These are phyloP conservation scores for Alternaria dauci DNA, from an alignment of 2,329 filamentous ascomycete genomes.

Conservation along the genomic window DNA sequence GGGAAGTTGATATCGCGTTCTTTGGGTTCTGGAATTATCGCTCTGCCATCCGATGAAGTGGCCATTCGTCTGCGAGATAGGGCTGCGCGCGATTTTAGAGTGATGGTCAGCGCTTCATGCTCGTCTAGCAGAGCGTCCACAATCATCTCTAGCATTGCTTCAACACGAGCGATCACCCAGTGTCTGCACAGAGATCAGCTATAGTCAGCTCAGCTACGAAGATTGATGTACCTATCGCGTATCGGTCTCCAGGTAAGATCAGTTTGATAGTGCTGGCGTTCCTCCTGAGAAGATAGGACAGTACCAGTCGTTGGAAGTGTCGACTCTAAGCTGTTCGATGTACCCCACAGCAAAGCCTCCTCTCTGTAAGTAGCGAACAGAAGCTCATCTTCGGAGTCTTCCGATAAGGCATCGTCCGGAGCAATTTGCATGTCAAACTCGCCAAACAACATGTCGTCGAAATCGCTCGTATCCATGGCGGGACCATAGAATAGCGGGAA, in stretches of 20 bases:
- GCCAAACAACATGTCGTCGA: conserved; percentile 46
- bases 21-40: conserved; percentile 24
- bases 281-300: neutral
- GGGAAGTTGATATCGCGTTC: conserved; percentile 58
- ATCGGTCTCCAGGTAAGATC: neutral
- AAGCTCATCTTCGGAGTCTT: conserved; percentile 34
- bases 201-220: neutral
- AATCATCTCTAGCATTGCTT: conserved; percentile 63
- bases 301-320: neutral
- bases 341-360: conserved; percentile 16
- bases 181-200: conserved; percentile 27
- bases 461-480: conserved; percentile 32
- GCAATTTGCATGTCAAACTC: conserved; percentile 25
- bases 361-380: conserved; percentile 24
- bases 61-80: conserved; percentile 30
- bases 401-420: conserved; percentile 19
- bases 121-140: conserved; percentile 62
- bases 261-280: neutral
- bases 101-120: conserved; percentile 58
- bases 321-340: neutral
- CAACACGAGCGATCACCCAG: conserved; percentile 62
- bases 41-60: conserved; percentile 2
- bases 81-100: conserved; percentile 52
- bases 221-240: conserved; percentile 26
- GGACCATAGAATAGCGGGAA: neutral